Evolutionary conservation across 257 asterid species (phyloP).

Genomic region (Cynanchum wilfordii): DNA sequence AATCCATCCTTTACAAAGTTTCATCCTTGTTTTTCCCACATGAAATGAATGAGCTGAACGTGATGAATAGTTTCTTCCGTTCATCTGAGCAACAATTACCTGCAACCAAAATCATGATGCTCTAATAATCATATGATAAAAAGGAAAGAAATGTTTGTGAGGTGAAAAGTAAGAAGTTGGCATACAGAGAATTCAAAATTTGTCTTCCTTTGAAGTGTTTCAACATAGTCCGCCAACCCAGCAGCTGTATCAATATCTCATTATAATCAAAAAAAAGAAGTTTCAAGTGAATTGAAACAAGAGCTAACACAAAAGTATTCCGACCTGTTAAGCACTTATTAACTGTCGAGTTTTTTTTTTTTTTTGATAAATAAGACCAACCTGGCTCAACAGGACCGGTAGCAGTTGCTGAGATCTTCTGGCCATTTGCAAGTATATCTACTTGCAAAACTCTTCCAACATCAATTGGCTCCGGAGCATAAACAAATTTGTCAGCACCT

Average conservation of each 20-base stretch:
- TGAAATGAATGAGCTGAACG: slow-evolving; percentile 72
- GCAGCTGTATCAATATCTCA: slow-evolving; percentile 21
- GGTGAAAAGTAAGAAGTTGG: slow-evolving; percentile 4
- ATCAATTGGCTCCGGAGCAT: slow-evolving; percentile 95
- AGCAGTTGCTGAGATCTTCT: slow-evolving; percentile 47
- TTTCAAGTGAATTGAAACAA: not conserved
- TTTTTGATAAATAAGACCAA: slow-evolving; percentile 32
- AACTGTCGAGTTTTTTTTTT: not conserved
- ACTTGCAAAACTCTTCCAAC: slow-evolving; percentile 86
- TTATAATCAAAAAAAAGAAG: not conserved
- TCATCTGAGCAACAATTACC: slow-evolving; percentile 96
- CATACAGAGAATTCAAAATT: slow-evolving; percentile 82
- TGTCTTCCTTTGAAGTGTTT: slow-evolving; percentile 63
- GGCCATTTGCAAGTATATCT: slow-evolving; percentile 48
- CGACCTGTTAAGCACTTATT: not conserved
- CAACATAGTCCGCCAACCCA: slow-evolving; percentile 64
- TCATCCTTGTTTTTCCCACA: slow-evolving; percentile 84
- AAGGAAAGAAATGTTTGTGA: not conserved
- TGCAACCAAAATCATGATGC: slow-evolving; percentile 23
- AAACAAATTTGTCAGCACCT: slow-evolving; percentile 83
- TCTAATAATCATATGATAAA: not conserved
- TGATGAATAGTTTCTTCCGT: slow-evolving; percentile 84
- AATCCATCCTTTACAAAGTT: slow-evolving; percentile 96
- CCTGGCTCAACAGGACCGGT: slow-evolving; percentile 80
- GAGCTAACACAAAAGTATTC: not conserved